Evolutionary conservation across 768 basidiomycete genomes (phyloP).

Genomic region (Pleurotus djamor): DNA sequence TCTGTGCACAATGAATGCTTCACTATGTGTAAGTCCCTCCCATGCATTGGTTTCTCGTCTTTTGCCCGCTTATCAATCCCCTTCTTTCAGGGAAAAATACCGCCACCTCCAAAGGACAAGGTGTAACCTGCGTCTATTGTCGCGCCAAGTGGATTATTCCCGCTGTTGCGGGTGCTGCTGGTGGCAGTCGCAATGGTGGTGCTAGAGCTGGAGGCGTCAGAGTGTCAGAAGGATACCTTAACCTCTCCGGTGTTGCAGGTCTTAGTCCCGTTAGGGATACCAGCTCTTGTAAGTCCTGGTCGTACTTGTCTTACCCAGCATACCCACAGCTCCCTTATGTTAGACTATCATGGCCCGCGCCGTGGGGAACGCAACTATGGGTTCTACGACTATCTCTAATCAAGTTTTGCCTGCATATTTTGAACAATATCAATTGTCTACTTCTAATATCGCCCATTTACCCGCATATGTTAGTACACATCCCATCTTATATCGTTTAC

Average conservation of each 20-base stretch:
- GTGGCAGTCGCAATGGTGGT: conserved; percentile 14
- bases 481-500: too few species aligned
- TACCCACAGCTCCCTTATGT: neutral
- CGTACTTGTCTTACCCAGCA: neutral
- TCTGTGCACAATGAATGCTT: conserved; percentile 76
- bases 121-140: conserved; percentile 76
- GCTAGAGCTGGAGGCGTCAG: conserved; percentile 7
- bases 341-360: neutral
- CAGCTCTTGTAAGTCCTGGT: conserved; percentile 51
- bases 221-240: conserved; percentile 49
- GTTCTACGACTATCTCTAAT: neutral
- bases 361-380: neutral
- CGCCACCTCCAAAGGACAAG: conserved; percentile 29
- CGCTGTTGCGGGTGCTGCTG: conserved; percentile 14
- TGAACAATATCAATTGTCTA: too few species aligned
- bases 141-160: conserved; percentile 54
- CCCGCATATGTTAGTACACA: too few species aligned
- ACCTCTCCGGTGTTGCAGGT: conserved; percentile 58
- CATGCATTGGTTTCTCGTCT: neutral
- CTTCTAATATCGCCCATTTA: too few species aligned
- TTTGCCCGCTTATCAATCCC: neutral
- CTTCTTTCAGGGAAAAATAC: conserved; percentile 27
- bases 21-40: conserved; percentile 54
- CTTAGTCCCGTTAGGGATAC: conserved; percentile 64
- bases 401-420: too few species aligned